A percentile compares a stretch with the other conserved stretches of the same genome.
Evolutionary conservation across 108 stramenopile species (phyloP).

Genomic region (Seminavis robusta): DNA sequence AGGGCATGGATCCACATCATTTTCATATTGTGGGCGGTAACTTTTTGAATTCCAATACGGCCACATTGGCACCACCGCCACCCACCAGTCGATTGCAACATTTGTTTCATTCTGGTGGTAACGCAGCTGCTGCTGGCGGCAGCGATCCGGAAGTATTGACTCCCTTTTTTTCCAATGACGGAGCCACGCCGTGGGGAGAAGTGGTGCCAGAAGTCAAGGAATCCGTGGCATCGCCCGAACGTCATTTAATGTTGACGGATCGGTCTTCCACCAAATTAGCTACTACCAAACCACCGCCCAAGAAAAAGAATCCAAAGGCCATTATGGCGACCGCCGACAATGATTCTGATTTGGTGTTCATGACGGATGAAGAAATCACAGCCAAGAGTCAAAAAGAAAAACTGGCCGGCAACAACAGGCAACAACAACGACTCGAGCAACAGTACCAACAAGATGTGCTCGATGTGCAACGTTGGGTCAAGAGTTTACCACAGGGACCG

Average conservation of each 20-base stretch:
- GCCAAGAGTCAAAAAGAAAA: constrained; percentile 45
- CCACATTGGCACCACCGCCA: constrained; percentile 28
- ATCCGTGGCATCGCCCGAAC: neutral
- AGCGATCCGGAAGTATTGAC: constrained; percentile 35
- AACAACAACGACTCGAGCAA: neutral
- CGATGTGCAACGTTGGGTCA: constrained; percentile 54
- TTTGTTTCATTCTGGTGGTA: constrained; percentile 14
- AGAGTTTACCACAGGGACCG: constrained; percentile 35
- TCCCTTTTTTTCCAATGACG: constrained; percentile 77
- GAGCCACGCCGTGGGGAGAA: constrained; percentile 82
- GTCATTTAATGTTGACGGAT: neutral
- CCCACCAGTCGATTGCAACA: constrained; percentile 27
- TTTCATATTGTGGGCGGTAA: constrained; percentile 80
- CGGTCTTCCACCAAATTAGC: neutral
- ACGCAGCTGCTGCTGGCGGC: constrained; percentile 3
- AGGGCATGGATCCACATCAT: constrained; percentile 73
- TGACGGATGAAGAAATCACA: constrained; percentile 78
- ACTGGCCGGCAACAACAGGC: constrained; percentile 1
- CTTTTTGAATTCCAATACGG: constrained; percentile 68
- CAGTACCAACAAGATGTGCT: constrained; percentile 26
- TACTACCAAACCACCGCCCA: neutral
- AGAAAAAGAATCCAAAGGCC: constrained; percentile 2
- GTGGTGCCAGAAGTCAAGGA: constrained; percentile 25
- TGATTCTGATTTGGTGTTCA: constrained; percentile 32
- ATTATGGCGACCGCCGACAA: constrained; percentile 2